These are phyloP conservation scores for Dicorynia guianensis DNA, from an alignment of 306 rosid genomes.

Conservation along the genomic window DNA sequence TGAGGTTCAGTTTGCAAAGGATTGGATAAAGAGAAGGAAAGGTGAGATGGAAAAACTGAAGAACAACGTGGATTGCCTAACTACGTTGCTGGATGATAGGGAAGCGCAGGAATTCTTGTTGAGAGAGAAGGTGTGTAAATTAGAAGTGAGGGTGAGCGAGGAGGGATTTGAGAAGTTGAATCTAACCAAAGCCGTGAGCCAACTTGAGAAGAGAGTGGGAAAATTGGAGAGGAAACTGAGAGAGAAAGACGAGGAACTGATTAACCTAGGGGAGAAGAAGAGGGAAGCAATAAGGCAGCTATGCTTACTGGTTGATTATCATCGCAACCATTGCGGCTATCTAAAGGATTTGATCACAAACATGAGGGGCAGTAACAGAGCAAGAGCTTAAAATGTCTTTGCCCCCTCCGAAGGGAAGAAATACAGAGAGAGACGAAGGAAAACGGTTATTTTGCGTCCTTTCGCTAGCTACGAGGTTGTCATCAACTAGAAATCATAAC, in stretches of 20 bases:
- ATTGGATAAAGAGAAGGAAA: constrained; percentile 49
- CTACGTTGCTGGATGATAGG: constrained; percentile 44
- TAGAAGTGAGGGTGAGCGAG: constrained; percentile 65
- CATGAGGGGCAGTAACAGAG: constrained; percentile 22
- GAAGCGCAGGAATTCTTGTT: constrained; percentile 59
- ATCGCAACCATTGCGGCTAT: constrained; percentile 57
- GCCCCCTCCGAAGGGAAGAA: neutral
- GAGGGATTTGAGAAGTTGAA: constrained; percentile 73
- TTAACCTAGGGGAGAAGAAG: constrained; percentile 67
- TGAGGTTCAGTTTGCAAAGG: constrained; percentile 58
- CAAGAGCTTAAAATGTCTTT: neutral
- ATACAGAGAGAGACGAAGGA: too few relatives aligned
- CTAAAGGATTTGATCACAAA: constrained; percentile 51
- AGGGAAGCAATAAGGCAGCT: constrained; percentile 83
- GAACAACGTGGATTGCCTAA: constrained; percentile 39
- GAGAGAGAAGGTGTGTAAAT: constrained; percentile 60
- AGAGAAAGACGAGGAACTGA: constrained; percentile 67
- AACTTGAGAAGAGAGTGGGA: constrained; percentile 63
- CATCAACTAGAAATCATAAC: too few relatives aligned
- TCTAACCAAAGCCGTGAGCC: constrained; percentile 45
- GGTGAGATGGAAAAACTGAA: constrained; percentile 46
- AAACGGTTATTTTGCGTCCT: too few relatives aligned
- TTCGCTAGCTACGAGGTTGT: too few relatives aligned
- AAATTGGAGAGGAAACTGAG: constrained; percentile 57
- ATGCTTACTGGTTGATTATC: constrained; percentile 69